Base-by-base conservation (phyloP, 2,329 filamentous ascomycete species). In the Neofusicoccum laricinum region DNA sequence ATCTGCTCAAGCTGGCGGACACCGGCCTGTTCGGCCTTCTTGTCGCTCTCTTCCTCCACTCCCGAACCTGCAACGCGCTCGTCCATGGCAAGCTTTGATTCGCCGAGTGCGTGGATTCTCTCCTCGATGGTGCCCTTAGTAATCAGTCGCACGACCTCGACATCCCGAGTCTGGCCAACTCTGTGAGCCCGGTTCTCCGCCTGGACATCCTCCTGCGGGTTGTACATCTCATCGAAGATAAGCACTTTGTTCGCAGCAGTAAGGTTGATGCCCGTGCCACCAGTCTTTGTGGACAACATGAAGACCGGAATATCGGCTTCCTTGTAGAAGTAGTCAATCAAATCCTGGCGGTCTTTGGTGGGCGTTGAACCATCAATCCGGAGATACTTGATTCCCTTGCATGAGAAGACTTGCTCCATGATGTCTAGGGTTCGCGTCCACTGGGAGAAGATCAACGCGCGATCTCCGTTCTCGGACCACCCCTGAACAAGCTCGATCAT, bases 141-240 rank as follows among this genome's bases (percentile, higher is more conserved):
- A 62, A 99, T 90, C 1, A 99, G 84, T 34, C 93, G 84, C 45
- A 97, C 88, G 45, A 99, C 90, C 74, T 99, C 94, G 1, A 99
- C 95, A 40, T 94, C 90, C 15, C 91, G 84, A 34, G 86, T 93
- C 80, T 99, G 95, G 0, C 95, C 95, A 8, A 99, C 91, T 14
- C 95, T 90, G 78, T 99, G 95, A 0, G 95, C 95, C 17, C 95
- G 89, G 76, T 99, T 98, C 81, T 98, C 95, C 0, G 95, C 95
- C 76, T 99, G 95, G n/a, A 97, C 88, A 73, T 99, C 95, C 70
- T 98, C 94, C 74, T 99, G 95, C 0, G 95, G 95, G 71, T 99
- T 99, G 80, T 97, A 97, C n/a, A 89, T 92, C 68, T 91, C 90
- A 77, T 99, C 95, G 75, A 98, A 97, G 72, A 99, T 95, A 77